Evolutionary conservation across 176 grass and related monocot genomes (phyloP), one percentile per base, ranked within the genome.

Genomic region (Zoysia japonica): DNA sequence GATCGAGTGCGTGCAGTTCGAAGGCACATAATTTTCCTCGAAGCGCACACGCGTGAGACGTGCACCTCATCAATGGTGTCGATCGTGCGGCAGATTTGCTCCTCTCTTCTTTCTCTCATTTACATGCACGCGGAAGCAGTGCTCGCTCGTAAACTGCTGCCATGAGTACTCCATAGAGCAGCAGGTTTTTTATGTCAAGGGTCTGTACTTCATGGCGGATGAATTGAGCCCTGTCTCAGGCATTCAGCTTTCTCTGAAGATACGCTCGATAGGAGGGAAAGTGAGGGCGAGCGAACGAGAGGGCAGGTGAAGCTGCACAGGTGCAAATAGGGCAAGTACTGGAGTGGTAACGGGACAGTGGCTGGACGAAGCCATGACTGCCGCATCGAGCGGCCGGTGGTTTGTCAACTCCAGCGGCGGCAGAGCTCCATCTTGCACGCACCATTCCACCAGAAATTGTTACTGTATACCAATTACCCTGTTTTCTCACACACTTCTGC

Each of bases 11-110:
- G 77, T 89, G 82, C 77, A 70, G 77, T 88, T 88, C 77, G 61
- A 84, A 71, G 77, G 71, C 76, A 60, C 42, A 81, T 85, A 77
- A 89, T 60, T 85, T 49, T 16, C 87, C 82, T 89, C 72, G 77
- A 81, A 37, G 65, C 28, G 80, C 67, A 56, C 82, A 70, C n/a
- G 50, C 63, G 52, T 66, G 46, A 79, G 75, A 74, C 43, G 66
- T 60, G 72, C 82, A 60, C 56, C 66, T 38, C 77, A 81, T 89
- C 71, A 72, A 72, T 72, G 87, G 70, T 44, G 66, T 60, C 15
- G 65, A 85, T 85, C 43, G 77, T 71, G 82, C 63, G 35, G 11
- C 47, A 80, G 82, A 74, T 87, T 2, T 73, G 41, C 48, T 39
- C 9, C 14, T 54, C 64, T 69, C 41, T 56, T 28, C 28, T 28